A percentile compares a stretch with the other conserved stretches of the same genome.
Evolutionary conservation across 2,329 filamentous ascomycete genomes (phyloP).

Genomic region (Xylariales sp.): DNA sequence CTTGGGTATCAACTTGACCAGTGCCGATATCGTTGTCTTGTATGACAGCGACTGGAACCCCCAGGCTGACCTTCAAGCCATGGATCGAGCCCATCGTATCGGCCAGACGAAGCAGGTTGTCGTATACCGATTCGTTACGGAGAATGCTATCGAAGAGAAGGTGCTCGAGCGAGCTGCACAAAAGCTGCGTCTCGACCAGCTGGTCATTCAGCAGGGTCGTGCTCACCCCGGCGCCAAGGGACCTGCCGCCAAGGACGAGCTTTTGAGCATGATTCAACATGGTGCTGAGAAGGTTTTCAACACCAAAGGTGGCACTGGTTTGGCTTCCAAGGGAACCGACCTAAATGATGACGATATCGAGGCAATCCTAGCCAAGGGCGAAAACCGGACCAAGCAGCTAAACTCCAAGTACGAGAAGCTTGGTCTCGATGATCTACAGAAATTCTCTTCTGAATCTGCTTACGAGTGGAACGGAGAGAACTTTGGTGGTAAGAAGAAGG

Average conservation of each 20-base stretch:
- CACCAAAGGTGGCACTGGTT: constrained; percentile 60
- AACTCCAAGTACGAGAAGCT: constrained; percentile 96
- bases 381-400: constrained; percentile 81
- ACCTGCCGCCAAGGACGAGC: constrained; percentile 90
- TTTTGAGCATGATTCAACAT: constrained; percentile 97
- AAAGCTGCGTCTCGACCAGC: constrained; percentile 90
- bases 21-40: constrained; percentile 89
- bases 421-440: constrained; percentile 93
- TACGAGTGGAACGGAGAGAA: constrained; percentile 99
- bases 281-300: constrained; percentile 94
- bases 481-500: constrained; percentile 87
- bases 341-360: constrained; percentile 90
- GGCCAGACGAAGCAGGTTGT: constrained; percentile 97
- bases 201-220: constrained; percentile 96
- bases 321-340: constrained; percentile 56
- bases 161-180: constrained; percentile 94
- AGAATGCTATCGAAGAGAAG: constrained; percentile 98
- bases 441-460: constrained; percentile 94
- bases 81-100: constrained; percentile 98
- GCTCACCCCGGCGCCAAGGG: constrained; percentile 87
- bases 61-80: constrained; percentile 95
- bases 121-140: constrained; percentile 94
- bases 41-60: constrained; percentile 99
- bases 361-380: constrained; percentile 76
- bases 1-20: constrained; percentile 92